These are phyloP conservation scores for Fraxinus greggii DNA, from an alignment of 305 asterid species.

Conservation along the genomic window DNA sequence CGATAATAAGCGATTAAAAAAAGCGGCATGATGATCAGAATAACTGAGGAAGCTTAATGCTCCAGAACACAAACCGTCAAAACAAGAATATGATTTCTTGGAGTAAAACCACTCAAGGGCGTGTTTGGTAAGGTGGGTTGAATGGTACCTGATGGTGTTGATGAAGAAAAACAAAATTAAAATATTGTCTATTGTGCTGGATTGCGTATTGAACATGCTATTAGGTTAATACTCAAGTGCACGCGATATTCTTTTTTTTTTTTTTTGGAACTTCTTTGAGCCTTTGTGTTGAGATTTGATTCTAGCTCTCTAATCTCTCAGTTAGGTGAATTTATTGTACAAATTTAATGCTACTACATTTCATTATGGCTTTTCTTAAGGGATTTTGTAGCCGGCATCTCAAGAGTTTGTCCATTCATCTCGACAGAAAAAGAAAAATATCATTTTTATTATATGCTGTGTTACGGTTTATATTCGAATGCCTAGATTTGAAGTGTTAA, in stretches of 20 bases:
- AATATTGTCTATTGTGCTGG: too few species aligned
- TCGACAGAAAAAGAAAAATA: background rate
- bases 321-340: background rate
- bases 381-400: background rate
- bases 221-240: background rate
- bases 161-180: too few species aligned
- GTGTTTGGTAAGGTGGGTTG: background rate
- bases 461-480: background rate
- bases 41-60: background rate
- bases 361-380: background rate
- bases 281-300: background rate
- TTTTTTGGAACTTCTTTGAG: background rate
- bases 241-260: background rate
- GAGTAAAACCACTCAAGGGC: background rate
- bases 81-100: constrained; percentile 15
- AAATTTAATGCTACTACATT: background rate
- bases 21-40: background rate
- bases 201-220: background rate
- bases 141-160: too few species aligned
- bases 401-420: background rate
- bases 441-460: background rate
- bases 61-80: constrained; percentile 17
- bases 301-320: background rate
- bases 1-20: constrained; percentile 8
- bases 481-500: background rate